Base-by-base conservation (phyloP, 345 rosid genomes). In the Sisymbrium altissimum region DNA sequence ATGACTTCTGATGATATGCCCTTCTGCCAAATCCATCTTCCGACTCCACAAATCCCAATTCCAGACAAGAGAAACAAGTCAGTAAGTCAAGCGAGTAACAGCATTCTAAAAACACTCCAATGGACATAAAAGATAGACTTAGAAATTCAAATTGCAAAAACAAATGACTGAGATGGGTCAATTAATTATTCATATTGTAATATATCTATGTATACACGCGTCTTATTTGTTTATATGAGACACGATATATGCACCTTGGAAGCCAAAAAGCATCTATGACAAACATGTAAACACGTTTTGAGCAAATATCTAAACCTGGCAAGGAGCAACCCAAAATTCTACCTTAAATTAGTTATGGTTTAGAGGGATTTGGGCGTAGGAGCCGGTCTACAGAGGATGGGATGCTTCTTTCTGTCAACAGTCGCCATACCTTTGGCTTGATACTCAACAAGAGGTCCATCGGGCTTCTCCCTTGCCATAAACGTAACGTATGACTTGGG, bases 361-460 rank as follows among this genome's bases (percentile, higher is more conserved):
- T n/a, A n/a, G n/a, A n/a, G n/a, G n/a, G n/a, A n/a, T n/a, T n/a
- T n/a, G 4, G 48, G 57, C 0, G 46, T 33, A 46, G 75, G 68
- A 61, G 75, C 8, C 2, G 15, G 61, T 71, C 75, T 60, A n/a
- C 75, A 61, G 40, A 71, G 52, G 32, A 71, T 39, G 50, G 68
- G 74, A 27, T 70, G 67, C 2, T 7, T 46, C 39, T 46, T 59
- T 1, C 21, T 1, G 29, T 71, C 68, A 29, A 71, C 4, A 60
- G 61, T 71, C 25, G 7, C 4, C 60, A 60, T 10, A 49, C 3
- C 11, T 48, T 61, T 49, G 50, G 75, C 60, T 60, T n/a, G n/a
- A n/a, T n/a, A n/a, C n/a, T n/a, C n/a, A n/a, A n/a, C n/a, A n/a
- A n/a, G n/a, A n/a, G n/a, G n/a, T n/a, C n/a, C n/a, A n/a, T n/a